Conservation (phyloP, 441 rosid species). For the Capsella rubella region DNA sequence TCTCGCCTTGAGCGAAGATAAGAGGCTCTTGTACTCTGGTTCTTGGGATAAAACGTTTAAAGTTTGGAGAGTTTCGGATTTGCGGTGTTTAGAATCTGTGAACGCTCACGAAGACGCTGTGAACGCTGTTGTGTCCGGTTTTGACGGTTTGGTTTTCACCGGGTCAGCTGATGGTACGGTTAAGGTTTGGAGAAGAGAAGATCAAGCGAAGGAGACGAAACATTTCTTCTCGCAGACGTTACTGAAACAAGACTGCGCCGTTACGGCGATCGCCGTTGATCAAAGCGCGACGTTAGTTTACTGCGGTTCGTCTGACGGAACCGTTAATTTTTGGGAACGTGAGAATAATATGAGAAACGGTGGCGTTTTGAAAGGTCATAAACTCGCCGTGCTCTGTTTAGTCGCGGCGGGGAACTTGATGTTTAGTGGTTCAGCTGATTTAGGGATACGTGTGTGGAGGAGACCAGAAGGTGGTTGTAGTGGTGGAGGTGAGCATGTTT, state of each 20-base stretch:
- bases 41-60: constrained; percentile 94
- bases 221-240: constrained; percentile 84
- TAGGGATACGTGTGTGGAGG: constrained; percentile 84
- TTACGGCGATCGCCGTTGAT: constrained; percentile 71
- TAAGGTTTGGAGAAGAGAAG: constrained; percentile 89
- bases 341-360: constrained; percentile 63
- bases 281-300: constrained; percentile 65
- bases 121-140: constrained; percentile 69
- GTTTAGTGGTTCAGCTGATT: constrained; percentile 88
- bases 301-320: constrained; percentile 90
- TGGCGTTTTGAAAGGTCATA: constrained; percentile 80
- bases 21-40: constrained; percentile 63
- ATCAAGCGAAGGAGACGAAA: constrained; percentile 85
- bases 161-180: constrained; percentile 93
- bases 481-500: constrained; percentile 51
- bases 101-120: constrained; percentile 86
- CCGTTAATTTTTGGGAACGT: constrained; percentile 83
- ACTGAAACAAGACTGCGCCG: constrained; percentile 83
- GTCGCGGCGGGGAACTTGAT: constrained; percentile 70
- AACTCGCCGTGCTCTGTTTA: constrained; percentile 74
- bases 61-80: constrained; percentile 75
- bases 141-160: constrained; percentile 83
- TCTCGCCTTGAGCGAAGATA: constrained; percentile 76
- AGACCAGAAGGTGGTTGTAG: constrained; percentile 49
- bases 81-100: constrained; percentile 77